Conservation (phyloP, 2,329 filamentous ascomycete genomes). For the Cladorrhinum sp. region DNA sequence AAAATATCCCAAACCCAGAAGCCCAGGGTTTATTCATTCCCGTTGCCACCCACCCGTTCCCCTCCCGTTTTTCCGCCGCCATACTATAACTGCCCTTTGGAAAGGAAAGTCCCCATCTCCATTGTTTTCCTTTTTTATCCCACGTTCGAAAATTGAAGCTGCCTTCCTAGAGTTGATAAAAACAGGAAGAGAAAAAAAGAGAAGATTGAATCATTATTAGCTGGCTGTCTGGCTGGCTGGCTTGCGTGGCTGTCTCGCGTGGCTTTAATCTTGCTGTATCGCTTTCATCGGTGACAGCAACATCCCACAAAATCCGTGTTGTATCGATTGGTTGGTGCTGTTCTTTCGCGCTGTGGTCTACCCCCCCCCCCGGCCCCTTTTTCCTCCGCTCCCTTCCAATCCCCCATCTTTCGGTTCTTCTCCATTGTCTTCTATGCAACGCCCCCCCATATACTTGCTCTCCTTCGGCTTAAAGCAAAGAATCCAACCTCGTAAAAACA, state of each 20-base stretch:
- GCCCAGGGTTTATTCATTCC: too few relatives aligned
- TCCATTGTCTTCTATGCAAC: neutral
- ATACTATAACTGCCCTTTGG: too few relatives aligned
- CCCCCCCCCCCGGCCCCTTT: neutral
- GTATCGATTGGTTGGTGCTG: neutral
- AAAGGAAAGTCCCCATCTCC: too few relatives aligned
- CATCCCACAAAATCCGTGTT: too few relatives aligned
- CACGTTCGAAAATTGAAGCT: neutral
- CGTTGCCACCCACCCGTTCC: too few relatives aligned
- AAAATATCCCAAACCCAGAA: too few relatives aligned
- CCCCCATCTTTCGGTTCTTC: neutral
- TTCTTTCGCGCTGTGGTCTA: too few relatives aligned
- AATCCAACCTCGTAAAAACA: constrained; percentile 97
- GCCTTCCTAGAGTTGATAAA: neutral
- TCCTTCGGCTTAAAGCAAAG: constrained; percentile 64
- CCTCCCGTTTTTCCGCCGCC: too few relatives aligned
- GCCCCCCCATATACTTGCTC: too few relatives aligned
- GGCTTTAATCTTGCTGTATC: neutral
- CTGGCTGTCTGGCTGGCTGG: neutral
- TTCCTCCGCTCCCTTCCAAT: neutral
- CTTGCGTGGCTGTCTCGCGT: neutral
- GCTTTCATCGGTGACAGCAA: too few relatives aligned
- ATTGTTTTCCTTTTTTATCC: neutral
- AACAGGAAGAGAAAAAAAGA: neutral
- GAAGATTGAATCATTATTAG: neutral